Base-by-base conservation (phyloP, 169 alveolate species). In the Plasmodium cynomolgi region DNA sequence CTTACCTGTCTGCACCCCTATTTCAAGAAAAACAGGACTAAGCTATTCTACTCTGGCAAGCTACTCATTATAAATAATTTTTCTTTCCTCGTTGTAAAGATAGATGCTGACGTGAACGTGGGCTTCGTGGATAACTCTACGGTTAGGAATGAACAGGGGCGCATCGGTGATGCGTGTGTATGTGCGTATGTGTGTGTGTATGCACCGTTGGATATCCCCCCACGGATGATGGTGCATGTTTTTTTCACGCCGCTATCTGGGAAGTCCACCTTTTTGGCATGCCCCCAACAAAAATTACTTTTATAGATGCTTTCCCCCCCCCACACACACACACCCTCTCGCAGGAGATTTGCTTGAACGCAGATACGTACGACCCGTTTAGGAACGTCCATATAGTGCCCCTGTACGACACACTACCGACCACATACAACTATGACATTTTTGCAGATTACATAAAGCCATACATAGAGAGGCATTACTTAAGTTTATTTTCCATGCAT, bases 391-490 rank as follows among this genome's bases (percentile, higher is more conserved):
- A 95, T 58, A 91, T 95, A 9, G 95, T 95, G 41, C 97, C 97
- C 5, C 83, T 95, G 88, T 92, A 95, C 54, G 97, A 95, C 37
- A 95, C 97, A 5, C 37, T 95, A 34, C 97, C 97, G 58, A 95
- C 95, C 13, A 95, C 97, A 23, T 95, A 95, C 34, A 93, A 95
- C 33, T 95, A 90, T 73, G 93, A 95, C 26, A 58, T 95, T 6
- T 95, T 95, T 58, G 88, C 84, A 62, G 97, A 95, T 44, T 95
- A 95, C 58, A 84, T 95, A 9, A 95, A 92, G 39, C 97, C 97
- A 3, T 95, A 93, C 77, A 72, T 95, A 15, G 95, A 95, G n/a
- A 92, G 96, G 58, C 91, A 95, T 85, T 93, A 93, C 47, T 91
- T 95, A 79, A 91, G 83, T 41, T 88, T 94, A n/a, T 95, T 91